A percentile compares a stretch with the other conserved stretches of the same genome.
phyloP scores from a whole-genome alignment of 1,139 yeast genomes.

The Williopsis jadinii region DNA sequence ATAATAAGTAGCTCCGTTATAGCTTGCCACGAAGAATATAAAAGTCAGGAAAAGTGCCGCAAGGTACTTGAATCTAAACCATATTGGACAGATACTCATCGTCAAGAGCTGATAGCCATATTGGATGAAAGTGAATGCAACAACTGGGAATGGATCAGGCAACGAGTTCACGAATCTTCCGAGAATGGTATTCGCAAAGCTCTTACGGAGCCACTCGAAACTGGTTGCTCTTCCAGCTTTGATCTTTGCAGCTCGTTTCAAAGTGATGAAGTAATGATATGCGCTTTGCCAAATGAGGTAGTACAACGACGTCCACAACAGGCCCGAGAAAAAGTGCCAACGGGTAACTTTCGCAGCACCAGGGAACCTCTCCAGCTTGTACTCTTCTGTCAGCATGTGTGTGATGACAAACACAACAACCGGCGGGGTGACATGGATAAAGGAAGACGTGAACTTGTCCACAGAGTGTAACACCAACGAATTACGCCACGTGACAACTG shows the following conservation, averaged over 20 bases:
- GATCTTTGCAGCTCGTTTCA: constrained; percentile 71
- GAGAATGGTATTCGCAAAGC: constrained; percentile 55
- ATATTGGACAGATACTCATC: constrained; percentile 83
- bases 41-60: constrained; percentile 63
- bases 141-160: constrained; percentile 78
- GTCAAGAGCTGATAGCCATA: constrained; percentile 83
- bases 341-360: constrained; percentile 63
- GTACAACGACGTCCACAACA: constrained; percentile 73
- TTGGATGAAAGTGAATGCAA: constrained; percentile 82
- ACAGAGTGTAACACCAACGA: constrained; percentile 86
- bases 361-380: constrained; percentile 56
- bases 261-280: constrained; percentile 89
- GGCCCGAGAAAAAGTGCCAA: constrained; percentile 70
- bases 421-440: constrained; percentile 90
- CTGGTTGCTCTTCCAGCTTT: constrained; percentile 84
- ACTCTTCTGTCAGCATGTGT: constrained; percentile 62
- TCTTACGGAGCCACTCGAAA: constrained; percentile 72
- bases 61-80: constrained; percentile 64
- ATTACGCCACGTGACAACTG: constrained; percentile 94
- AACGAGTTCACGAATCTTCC: constrained; percentile 79
- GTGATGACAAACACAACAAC: constrained; percentile 81
- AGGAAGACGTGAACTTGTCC: constrained; percentile 89
- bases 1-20: constrained; percentile 93
- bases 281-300: constrained; percentile 88
- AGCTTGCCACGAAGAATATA: constrained; percentile 74